Evolutionary conservation across 1,139 yeast genomes (phyloP), one percentile per base, ranked within the genome.

Genomic region (Taiozyma onychis): DNA sequence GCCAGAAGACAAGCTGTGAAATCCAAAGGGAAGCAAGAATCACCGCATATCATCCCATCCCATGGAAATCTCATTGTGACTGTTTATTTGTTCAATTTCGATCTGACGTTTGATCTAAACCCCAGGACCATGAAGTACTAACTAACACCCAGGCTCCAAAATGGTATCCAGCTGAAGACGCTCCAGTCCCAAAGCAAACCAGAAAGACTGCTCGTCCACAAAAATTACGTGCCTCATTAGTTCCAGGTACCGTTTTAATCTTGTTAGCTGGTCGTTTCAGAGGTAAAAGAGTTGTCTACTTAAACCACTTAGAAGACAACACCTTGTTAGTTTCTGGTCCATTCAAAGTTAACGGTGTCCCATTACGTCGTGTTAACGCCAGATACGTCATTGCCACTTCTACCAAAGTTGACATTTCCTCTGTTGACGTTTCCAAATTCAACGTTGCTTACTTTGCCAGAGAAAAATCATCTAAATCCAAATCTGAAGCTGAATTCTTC

Each of bases 261-360:
- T 83, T 93, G 75, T 85, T 95, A 76, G 98, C 99, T 71, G 99
- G 99, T 76, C 91, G 97, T 80, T 93, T 90, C 96, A 88, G 99
- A 81, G 99, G 99, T 76, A 95, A 93, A 90, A 93, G 99, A 82
- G 99, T 93, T 69, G 98, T 93, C 61, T 88, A 87, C 90, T 86
- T 93, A 75, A 93, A 93, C 88, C 80, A 86, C 78, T 85, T 95
- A 74, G 98, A 90, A 80, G 99, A 95, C 85, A 89, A 88, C 91
- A 93, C 98, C 64, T 83, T 95, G 72, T 88, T 93, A 74, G 97
- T 93, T 63, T 80, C 97, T 59, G 99, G 99, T 74, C 99, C 99
- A 72, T 95, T 93, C 96, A 95, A 93, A 86, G 89, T 93, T 70
- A 95, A 95, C 79, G 99, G 99, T 83, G 99, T 93, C 66, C 99